Evolutionary conservation across 139 green algal genomes (phyloP).

Genomic region (Parachlorella kessleri): DNA sequence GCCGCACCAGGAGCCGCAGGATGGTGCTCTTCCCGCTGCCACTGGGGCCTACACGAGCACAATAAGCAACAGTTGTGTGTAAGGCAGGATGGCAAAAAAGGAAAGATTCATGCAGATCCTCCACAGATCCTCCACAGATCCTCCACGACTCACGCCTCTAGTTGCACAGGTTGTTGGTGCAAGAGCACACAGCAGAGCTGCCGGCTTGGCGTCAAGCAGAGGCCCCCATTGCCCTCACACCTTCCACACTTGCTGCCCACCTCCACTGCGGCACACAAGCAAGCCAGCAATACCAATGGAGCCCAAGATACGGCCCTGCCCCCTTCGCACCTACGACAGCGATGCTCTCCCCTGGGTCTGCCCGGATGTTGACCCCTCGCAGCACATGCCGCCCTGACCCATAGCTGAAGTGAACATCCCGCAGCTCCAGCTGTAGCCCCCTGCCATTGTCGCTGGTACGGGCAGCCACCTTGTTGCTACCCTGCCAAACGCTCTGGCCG

Average conservation of each 20-base stretch:
- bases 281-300: not conserved
- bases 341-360: constrained; percentile 53
- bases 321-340: constrained; percentile 35
- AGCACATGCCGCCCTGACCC: constrained; percentile 56
- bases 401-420: constrained; percentile 78
- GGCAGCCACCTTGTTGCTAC: not conserved
- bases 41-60: constrained; percentile 30
- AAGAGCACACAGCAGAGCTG: not conserved
- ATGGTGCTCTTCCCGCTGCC: constrained; percentile 64
- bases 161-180: too few species aligned
- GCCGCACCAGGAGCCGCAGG: constrained; percentile 63
- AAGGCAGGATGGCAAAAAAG: too few species aligned
- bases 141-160: too few species aligned
- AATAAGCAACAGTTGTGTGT: too few species aligned
- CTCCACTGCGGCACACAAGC: too few species aligned
- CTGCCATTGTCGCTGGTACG: not conserved
- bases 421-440: constrained; percentile 59
- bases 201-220: not conserved
- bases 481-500: constrained; percentile 16
- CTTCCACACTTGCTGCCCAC: too few species aligned
- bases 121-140: too few species aligned
- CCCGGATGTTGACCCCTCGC: constrained; percentile 48
- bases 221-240: too few species aligned
- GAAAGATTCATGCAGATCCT: too few species aligned
- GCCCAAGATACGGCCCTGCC: not conserved